Evolutionary conservation across 2,329 filamentous ascomycete genomes (phyloP).

Genomic region (Sphaerulina populicola): DNA sequence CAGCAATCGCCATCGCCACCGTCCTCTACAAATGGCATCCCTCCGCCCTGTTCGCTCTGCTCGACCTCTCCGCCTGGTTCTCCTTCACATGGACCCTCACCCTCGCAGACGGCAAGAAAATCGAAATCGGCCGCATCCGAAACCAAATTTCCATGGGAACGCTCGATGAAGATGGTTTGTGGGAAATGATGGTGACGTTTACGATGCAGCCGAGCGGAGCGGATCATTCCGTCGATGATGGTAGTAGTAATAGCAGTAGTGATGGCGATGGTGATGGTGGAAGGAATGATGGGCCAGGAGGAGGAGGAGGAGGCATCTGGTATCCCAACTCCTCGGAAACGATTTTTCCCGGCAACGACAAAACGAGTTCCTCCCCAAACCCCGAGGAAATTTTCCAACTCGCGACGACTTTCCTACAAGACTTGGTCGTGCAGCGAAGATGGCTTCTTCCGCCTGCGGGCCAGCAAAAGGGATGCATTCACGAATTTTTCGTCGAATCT

Average conservation of each 20-base stretch:
- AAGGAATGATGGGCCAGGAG: too few species aligned
- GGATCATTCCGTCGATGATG: too few species aligned
- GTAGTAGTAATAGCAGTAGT: too few species aligned
- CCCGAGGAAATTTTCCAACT: constrained; percentile 10
- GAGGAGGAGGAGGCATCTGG: constrained; percentile 8
- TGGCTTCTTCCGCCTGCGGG: constrained; percentile 10
- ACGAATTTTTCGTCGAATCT: constrained; percentile 20
- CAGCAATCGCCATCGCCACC: constrained; percentile 17
- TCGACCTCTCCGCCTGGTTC: constrained; percentile 19
- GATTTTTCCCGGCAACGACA: not conserved
- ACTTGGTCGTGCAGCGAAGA: constrained; percentile 11
- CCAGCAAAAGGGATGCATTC: constrained; percentile 13
- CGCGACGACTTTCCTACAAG: constrained; percentile 4
- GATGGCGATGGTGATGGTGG: too few species aligned
- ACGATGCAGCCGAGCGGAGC: not conserved
- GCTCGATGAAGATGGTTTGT: constrained; percentile 14
- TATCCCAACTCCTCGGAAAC: constrained; percentile 15
- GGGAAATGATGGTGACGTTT: constrained; percentile 18
- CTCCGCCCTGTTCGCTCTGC: constrained; percentile 14
- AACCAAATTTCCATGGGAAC: constrained; percentile 19
- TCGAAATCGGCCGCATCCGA: constrained; percentile 2
- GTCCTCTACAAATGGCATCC: constrained; percentile 21
- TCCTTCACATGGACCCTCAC: constrained; percentile 20
- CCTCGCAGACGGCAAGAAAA: too few species aligned
- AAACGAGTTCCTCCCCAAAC: constrained; percentile 14